A percentile compares a stretch with the other conserved stretches of the same genome.
Conservation (phyloP, 1,284 basidiomycete species). For the Ustilago hordei region DNA sequence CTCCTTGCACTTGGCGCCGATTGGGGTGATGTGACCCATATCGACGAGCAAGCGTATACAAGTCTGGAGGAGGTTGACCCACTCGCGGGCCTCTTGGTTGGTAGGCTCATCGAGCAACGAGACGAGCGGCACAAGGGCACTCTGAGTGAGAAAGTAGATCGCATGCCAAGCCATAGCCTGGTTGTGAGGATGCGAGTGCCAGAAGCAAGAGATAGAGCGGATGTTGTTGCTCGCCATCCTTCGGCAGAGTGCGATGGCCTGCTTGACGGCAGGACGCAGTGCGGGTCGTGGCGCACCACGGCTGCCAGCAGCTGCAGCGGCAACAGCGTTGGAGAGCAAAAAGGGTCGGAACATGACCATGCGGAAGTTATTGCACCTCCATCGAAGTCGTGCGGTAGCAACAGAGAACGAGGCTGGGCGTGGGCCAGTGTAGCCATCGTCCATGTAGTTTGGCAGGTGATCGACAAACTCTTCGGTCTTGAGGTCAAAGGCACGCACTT, state of each 20-base stretch:
- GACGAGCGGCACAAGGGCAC: slow-evolving; percentile 48
- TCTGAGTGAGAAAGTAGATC: slow-evolving; percentile 53
- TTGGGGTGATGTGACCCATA: slow-evolving; percentile 49
- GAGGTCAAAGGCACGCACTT: slow-evolving; percentile 49
- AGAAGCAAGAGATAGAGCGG: slow-evolving; percentile 47
- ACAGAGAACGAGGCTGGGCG: slow-evolving; percentile 46
- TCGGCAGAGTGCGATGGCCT: slow-evolving; percentile 50
- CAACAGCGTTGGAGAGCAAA: slow-evolving; percentile 47
- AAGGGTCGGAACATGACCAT: slow-evolving; percentile 58
- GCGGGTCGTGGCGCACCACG: slow-evolving; percentile 35
- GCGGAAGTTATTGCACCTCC: slow-evolving; percentile 55
- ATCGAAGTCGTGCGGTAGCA: slow-evolving; percentile 43
- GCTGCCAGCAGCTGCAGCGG: slow-evolving; percentile 41
- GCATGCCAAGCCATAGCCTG: slow-evolving; percentile 56
- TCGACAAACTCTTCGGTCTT: slow-evolving; percentile 52
- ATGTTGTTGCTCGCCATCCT: slow-evolving; percentile 51
- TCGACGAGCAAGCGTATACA: slow-evolving; percentile 44
- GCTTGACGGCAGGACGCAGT: slow-evolving; percentile 47
- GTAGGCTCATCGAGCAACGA: slow-evolving; percentile 48
- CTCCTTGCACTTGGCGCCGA: slow-evolving; percentile 53
- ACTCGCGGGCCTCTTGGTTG: slow-evolving; percentile 39
- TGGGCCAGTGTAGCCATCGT: slow-evolving; percentile 30
- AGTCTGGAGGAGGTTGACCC: slow-evolving; percentile 38
- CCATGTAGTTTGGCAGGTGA: slow-evolving; percentile 47
- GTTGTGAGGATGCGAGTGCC: slow-evolving; percentile 53